phyloP scores from a whole-genome alignment of 345 rosid genomes.

The Rhizophora mangle region DNA sequence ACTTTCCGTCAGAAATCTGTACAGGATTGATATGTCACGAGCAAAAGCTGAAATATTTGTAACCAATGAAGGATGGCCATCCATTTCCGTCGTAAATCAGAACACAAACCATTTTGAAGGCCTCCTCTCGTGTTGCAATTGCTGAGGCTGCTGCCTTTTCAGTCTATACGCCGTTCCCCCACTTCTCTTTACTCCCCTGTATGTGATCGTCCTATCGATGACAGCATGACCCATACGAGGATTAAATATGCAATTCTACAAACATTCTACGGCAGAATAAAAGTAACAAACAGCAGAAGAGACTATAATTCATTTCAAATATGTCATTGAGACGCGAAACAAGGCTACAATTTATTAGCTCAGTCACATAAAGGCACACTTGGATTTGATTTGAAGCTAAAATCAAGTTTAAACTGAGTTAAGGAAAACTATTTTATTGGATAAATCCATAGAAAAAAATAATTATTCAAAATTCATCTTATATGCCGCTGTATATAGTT shows the following conservation, averaged over 20 bases:
- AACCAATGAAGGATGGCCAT: constrained; percentile 12
- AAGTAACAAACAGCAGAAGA: not conserved
- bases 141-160: constrained; percentile 44
- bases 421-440: too few species aligned
- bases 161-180: constrained; percentile 40
- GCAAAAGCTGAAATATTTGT: not conserved
- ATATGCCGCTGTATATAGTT: too few species aligned
- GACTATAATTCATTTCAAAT: too few species aligned
- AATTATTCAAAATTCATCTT: too few species aligned
- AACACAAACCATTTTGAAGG: constrained; percentile 34
- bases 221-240: too few species aligned
- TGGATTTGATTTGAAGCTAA: too few species aligned
- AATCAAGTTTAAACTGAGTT: too few species aligned
- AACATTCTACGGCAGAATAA: not conserved
- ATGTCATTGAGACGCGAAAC: too few species aligned
- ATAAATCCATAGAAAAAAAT: too few species aligned
- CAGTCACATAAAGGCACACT: too few species aligned
- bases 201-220: constrained; percentile 31
- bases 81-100: constrained; percentile 11
- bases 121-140: constrained; percentile 47
- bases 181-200: constrained; percentile 60
- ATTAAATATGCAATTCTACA: not conserved
- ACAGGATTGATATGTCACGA: not conserved
- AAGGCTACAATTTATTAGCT: too few species aligned
- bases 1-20: too few species aligned